Base-by-base conservation (phyloP, 768 basidiomycete species). In the Lactarius sanguifluus region DNA sequence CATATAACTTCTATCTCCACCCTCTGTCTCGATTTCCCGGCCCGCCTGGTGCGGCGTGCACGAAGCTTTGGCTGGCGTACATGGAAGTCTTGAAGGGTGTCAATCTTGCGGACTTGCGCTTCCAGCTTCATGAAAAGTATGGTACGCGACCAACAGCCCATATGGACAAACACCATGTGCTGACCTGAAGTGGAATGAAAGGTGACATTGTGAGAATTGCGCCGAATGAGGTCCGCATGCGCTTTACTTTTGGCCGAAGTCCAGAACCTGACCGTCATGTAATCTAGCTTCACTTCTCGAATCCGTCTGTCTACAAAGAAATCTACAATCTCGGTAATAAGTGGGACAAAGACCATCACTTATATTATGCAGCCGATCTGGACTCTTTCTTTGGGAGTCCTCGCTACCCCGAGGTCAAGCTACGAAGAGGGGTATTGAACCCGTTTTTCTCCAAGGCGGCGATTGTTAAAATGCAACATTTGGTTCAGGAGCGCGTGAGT, bases 111-210 rank as follows among this genome's bases (percentile, higher is more conserved):
- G 47, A 52, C 2, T n/a, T 62, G 45, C 61, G 61, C 28, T 52
- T 36, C 47, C 47, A 62, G 36, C 61, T 62, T 28, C 61, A 62
- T 54, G 61, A 52, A 30, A 55, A 55, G 61, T 62, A 62, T 55
- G 61, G 61, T 62, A 40, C 36, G 52, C 56, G n/a, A 28, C 52
- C 7, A 16, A 23, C 52, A 18, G 23, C 5, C 47, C 55, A n/a
- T 32, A 30, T 57, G 8, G 16, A n/a, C 30, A 4, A 32, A 58
- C n/a, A 16, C 7, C 16, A 12, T 25, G 20, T 23, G 13, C 20
- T 40, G 18, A 36, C 25, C 23, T 34, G 12, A 50, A 20, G 12
- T 15, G 36, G 12, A n/a, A 40, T 25, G 57, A 36, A 23, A 58
- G 57, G 57, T 16, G 57, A 58, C n/a, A 40, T 58, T 16, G 36